Percentiles rank a stretch among this genome's conserved stretches.
phyloP scores from a whole-genome alignment of 192 early-diverging fungal genomes.

The Coemansia sp. region DNA sequence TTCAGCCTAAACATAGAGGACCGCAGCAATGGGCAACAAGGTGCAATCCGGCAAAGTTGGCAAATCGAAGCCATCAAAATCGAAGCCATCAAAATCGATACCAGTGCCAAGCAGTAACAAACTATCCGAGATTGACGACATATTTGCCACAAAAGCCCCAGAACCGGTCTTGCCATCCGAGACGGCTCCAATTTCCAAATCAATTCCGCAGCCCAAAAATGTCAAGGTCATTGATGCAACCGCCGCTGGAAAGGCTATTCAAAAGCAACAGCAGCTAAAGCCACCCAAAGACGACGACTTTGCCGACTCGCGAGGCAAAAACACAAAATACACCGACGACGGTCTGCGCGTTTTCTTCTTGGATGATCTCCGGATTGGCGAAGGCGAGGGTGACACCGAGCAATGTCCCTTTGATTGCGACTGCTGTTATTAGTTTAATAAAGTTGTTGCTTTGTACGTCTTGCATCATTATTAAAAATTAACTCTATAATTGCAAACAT shows the following conservation, averaged over 20 bases:
- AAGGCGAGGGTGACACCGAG: conserved; percentile 45
- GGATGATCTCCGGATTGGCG: conserved; percentile 46
- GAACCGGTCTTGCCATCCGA: conserved; percentile 1
- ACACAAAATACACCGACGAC: conserved; percentile 50
- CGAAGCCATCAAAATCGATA: neutral
- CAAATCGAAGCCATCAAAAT: conserved; percentile 11
- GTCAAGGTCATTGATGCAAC: conserved; percentile 44
- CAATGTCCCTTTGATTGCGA: conserved; percentile 48
- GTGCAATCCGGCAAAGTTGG: conserved; percentile 21
- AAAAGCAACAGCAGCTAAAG: conserved; percentile 1
- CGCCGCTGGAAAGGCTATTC: neutral
- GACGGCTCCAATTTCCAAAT: neutral
- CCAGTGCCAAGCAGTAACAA: conserved; percentile 2
- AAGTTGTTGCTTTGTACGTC: neutral
- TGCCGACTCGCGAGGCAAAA: conserved; percentile 40
- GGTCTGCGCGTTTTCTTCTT: conserved; percentile 47
- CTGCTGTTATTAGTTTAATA: conserved; percentile 33
- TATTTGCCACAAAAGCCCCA: conserved; percentile 20
- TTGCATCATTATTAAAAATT: too few relatives aligned
- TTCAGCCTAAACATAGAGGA: neutral
- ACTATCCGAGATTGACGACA: conserved; percentile 44
- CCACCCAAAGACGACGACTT: conserved; percentile 32
- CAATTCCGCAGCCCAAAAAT: neutral
- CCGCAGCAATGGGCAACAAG: conserved; percentile 15
- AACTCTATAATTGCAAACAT: too few relatives aligned